phyloP scores from a whole-genome alignment of 306 rosid species.

The Inga laurina region DNA sequence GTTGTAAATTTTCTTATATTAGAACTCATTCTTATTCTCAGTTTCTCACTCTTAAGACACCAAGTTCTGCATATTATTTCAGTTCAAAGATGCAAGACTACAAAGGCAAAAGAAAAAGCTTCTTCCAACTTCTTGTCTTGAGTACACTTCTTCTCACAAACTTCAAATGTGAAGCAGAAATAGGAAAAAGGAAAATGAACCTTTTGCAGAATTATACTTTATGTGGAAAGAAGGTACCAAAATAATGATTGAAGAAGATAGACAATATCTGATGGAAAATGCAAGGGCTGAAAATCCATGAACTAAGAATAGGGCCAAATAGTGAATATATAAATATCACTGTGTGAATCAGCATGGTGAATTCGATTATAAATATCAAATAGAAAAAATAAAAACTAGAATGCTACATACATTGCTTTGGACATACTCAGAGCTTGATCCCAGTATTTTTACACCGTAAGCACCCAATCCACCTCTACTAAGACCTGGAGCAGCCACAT shows the following conservation, averaged over 20 bases:
- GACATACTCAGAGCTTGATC: conserved; percentile 81
- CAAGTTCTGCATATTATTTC: too few species aligned
- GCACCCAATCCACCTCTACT: conserved; percentile 88
- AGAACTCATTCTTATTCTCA: too few species aligned
- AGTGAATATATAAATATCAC: background rate
- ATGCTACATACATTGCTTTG: conserved; percentile 78
- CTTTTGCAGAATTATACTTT: too few species aligned
- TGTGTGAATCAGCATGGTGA: conserved; percentile 35
- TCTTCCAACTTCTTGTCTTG: too few species aligned
- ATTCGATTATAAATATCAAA: background rate
- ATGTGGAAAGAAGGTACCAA: too few species aligned
- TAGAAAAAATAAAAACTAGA: conserved; percentile 20
- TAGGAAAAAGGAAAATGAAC: too few species aligned
- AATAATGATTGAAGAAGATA: background rate
- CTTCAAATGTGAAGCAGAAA: too few species aligned
- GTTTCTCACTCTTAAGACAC: too few species aligned
- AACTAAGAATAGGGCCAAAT: background rate
- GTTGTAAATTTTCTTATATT: too few species aligned
- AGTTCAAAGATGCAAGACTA: too few species aligned
- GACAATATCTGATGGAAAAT: background rate
- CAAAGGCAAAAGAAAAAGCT: too few species aligned
- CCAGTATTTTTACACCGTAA: conserved; percentile 76
- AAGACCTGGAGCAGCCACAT: conserved; percentile 78
- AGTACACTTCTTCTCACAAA: too few species aligned
- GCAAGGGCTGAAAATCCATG: background rate